Evolutionary conservation across 139 green algal species (phyloP), one percentile per base, ranked within the genome.

Genomic region (Protoeuglena noctilucae): DNA sequence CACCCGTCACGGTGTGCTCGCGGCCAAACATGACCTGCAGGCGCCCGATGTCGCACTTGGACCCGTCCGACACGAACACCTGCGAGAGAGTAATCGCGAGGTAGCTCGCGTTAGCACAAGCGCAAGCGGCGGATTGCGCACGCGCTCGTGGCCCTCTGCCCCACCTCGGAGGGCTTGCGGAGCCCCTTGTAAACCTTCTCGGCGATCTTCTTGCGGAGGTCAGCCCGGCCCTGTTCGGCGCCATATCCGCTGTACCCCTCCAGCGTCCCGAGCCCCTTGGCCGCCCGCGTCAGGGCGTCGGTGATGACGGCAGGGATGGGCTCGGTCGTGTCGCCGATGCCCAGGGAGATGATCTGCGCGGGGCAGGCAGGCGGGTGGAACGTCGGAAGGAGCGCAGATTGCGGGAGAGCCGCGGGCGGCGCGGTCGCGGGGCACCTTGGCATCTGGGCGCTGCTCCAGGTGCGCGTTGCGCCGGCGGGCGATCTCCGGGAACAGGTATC

Each of bases 291-390:
- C 79, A 96, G 84, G 25, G 78, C 89, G 12, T 87, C 68, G 2
- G 83, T 75, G 58, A 97, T 94, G 45, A 69, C 77, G 22, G 65
- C 43, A 1, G 86, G 85, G 63, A 98, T 89, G 28, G 91, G 92
- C 74, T 98, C 92, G 1, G 91, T 99, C 56, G 91, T 99, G 76
- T 99, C 91, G 17, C 91, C 91, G 48, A 99, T 97, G 43, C 91
- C 91, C 39, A 99, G 74, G 53, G 60, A 81, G 73, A 99, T 98
- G 58, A 99, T 83, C 70, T 93, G n/a, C n/a, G n/a, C n/a, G n/a
- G n/a, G n/a, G n/a, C n/a, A n/a, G n/a, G n/a, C n/a, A n/a, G n/a
- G n/a, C n/a, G n/a, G n/a, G n/a, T n/a, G n/a, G n/a, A n/a, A n/a
- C n/a, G n/a, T n/a, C n/a, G n/a, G n/a, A n/a, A n/a, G n/a, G n/a